These are phyloP conservation scores for Penicillium odoratum DNA, from an alignment of 495 filamentous ascomycete genomes.

Conservation along the genomic window DNA sequence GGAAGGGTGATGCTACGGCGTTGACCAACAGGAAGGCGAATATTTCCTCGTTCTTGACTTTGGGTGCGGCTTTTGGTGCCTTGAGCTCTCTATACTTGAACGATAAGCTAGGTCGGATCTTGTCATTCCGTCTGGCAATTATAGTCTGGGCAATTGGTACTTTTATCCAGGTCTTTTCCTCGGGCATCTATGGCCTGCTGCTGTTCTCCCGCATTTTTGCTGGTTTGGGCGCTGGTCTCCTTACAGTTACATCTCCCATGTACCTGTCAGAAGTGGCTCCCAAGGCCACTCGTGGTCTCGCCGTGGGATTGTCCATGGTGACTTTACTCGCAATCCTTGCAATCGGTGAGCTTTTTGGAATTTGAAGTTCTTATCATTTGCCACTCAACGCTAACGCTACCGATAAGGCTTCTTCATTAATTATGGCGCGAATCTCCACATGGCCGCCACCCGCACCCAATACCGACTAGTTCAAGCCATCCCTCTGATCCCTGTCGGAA, in stretches of 20 bases:
- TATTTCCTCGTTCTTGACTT: slow-evolving; percentile 47
- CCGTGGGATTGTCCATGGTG: slow-evolving; percentile 54
- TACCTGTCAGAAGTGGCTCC: slow-evolving; percentile 56
- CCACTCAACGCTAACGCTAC: no score
- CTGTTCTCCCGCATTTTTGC: slow-evolving; percentile 46
- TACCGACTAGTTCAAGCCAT: slow-evolving; percentile 48
- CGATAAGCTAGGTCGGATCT: slow-evolving; percentile 42
- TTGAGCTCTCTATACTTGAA: slow-evolving; percentile 41
- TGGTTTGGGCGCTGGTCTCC: slow-evolving; percentile 48
- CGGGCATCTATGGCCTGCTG: slow-evolving; percentile 45
- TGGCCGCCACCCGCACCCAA: slow-evolving; percentile 40
- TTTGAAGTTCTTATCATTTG: background rate
- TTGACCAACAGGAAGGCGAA: slow-evolving; percentile 46
- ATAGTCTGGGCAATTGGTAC: slow-evolving; percentile 43
- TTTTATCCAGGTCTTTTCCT: slow-evolving; percentile 46
- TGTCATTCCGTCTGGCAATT: slow-evolving; percentile 40
- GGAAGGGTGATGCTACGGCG: slow-evolving; percentile 35
- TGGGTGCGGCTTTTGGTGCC: slow-evolving; percentile 46
- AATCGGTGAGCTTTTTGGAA: slow-evolving; percentile 33
- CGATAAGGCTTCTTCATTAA: slow-evolving; percentile 50
- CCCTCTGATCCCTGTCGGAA: slow-evolving; percentile 41
- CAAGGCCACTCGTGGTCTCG: slow-evolving; percentile 46
- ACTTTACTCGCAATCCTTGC: slow-evolving; percentile 39
- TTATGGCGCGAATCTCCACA: slow-evolving; percentile 42
- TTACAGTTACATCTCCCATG: slow-evolving; percentile 50